These are phyloP conservation scores for Neoscytalidium dimidiatum DNA, from an alignment of 2,329 filamentous ascomycete genomes.

Conservation along the genomic window DNA sequence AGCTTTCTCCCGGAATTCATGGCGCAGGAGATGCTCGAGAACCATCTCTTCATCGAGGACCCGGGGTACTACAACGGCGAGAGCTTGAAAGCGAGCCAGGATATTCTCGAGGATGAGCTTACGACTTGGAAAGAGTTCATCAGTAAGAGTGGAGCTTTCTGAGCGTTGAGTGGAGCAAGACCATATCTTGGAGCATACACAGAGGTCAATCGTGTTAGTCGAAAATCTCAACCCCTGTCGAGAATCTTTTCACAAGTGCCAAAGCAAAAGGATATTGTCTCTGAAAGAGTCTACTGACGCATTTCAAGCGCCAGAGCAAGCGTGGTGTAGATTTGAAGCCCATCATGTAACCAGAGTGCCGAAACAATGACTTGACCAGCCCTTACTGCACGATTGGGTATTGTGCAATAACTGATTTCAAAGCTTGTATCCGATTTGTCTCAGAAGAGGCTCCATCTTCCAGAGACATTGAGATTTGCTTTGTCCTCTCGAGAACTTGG, in stretches of 20 bases:
- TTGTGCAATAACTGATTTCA: background rate
- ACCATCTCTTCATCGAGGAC: conserved; percentile 53
- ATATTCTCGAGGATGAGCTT: conserved; percentile 35
- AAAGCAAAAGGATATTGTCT: too few species aligned
- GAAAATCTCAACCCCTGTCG: too few species aligned
- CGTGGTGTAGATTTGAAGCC: background rate
- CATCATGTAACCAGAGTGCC: background rate
- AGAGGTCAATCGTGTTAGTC: too few species aligned
- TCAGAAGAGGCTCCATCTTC: background rate
- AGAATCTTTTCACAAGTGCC: too few species aligned
- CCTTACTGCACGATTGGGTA: background rate
- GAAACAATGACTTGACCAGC: background rate
- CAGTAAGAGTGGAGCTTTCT: background rate
- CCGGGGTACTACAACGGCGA: conserved; percentile 56
- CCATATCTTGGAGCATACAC: too few species aligned
- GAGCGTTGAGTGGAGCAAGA: too few species aligned
- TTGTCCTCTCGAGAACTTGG: background rate
- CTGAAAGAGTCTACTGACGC: too few species aligned
- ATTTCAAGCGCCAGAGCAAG: too few species aligned
- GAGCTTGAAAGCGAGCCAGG: conserved; percentile 42
- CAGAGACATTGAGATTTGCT: background rate
- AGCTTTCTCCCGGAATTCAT: conserved; percentile 40
- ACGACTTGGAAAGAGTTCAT: conserved; percentile 45
- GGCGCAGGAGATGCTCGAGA: conserved; percentile 56
- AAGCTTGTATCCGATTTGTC: background rate